These are phyloP conservation scores for Diaporthe humulicola DNA, from an alignment of 2,329 filamentous ascomycete genomes.

Conservation along the genomic window DNA sequence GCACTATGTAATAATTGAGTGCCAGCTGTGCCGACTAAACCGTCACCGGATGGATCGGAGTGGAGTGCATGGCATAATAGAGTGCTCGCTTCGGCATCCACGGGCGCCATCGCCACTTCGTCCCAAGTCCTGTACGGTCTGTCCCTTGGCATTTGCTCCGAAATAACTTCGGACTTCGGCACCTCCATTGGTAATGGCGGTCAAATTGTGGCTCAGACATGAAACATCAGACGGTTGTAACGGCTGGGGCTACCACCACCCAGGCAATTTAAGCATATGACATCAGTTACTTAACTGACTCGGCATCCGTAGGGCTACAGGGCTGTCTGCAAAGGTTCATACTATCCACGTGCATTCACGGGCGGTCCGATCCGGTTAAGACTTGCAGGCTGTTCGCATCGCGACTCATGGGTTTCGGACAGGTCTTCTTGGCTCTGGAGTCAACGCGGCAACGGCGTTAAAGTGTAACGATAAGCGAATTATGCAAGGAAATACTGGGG, in stretches of 20 bases:
- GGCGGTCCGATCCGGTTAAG: constrained; percentile 29
- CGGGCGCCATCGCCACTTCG: constrained; percentile 6
- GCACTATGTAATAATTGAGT: too few relatives aligned
- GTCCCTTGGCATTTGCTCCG: constrained; percentile 16
- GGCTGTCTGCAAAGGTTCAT: not conserved
- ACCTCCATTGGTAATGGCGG: constrained; percentile 16
- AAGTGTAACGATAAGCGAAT: constrained; percentile 24
- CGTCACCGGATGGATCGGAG: not conserved
- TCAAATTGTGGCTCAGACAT: constrained; percentile 18
- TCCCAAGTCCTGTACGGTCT: not conserved
- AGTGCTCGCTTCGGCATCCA: constrained; percentile 3
- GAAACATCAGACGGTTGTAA: constrained; percentile 22
- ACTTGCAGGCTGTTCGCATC: constrained; percentile 10
- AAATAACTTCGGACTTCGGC: constrained; percentile 25
- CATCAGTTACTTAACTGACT: constrained; percentile 17
- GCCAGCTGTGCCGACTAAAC: not conserved
- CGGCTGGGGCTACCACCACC: not conserved
- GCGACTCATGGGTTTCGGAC: constrained; percentile 14
- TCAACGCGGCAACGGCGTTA: constrained; percentile 9
- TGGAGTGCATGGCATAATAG: not conserved
- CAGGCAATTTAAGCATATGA: constrained; percentile 20
- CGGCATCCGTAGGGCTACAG: constrained; percentile 17
- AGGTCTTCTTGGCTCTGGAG: constrained; percentile 6
- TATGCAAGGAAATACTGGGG: not conserved
- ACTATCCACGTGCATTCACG: constrained; percentile 1